Evolutionary conservation across 495 filamentous ascomycete species (phyloP).

Genomic region (Tuber indicum): DNA sequence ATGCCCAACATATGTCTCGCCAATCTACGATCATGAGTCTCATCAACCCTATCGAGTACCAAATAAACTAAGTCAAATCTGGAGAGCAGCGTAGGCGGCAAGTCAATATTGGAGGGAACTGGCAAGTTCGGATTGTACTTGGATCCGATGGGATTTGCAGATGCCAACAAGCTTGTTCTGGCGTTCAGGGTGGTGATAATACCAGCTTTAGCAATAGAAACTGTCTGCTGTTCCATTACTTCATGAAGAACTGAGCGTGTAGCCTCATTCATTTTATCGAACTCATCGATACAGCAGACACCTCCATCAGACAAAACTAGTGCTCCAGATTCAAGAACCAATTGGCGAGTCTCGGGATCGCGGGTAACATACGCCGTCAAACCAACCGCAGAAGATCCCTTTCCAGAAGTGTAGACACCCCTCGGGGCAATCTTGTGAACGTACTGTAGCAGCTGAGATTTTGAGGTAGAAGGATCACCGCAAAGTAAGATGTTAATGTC

Average conservation of each 20-base stretch:
- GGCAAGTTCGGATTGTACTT: conserved; percentile 94
- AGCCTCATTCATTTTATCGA: conserved; percentile 97
- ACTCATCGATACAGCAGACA: conserved; percentile 98
- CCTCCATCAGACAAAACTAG: conserved; percentile 93
- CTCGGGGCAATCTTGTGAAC: conserved; percentile 96
- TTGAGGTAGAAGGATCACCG: conserved; percentile 96
- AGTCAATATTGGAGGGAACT: conserved; percentile 95
- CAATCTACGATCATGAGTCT: conserved; percentile 75
- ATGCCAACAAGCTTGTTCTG: conserved; percentile 86
- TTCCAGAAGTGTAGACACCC: conserved; percentile 96
- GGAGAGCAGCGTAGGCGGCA: conserved; percentile 88
- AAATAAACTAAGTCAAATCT: conserved; percentile 97
- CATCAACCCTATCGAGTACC: conserved; percentile 86
- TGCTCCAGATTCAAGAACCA: conserved; percentile 94
- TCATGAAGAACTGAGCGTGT: conserved; percentile 95
- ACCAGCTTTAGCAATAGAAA: conserved; percentile 96
- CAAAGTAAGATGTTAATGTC: conserved; percentile 97
- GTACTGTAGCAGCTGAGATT: conserved; percentile 97
- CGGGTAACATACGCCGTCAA: conserved; percentile 96
- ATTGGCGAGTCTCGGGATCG: conserved; percentile 86
- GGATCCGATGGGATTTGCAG: conserved; percentile 94
- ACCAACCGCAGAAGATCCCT: conserved; percentile 95
- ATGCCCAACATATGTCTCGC: conserved; percentile 91
- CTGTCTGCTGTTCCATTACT: conserved; percentile 99
- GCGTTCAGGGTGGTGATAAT: conserved; percentile 98